A percentile compares a stretch with the other conserved stretches of the same genome.
phyloP scores from a whole-genome alignment of 805 yeast genomes.

The Teunomyces aglyptinius region DNA sequence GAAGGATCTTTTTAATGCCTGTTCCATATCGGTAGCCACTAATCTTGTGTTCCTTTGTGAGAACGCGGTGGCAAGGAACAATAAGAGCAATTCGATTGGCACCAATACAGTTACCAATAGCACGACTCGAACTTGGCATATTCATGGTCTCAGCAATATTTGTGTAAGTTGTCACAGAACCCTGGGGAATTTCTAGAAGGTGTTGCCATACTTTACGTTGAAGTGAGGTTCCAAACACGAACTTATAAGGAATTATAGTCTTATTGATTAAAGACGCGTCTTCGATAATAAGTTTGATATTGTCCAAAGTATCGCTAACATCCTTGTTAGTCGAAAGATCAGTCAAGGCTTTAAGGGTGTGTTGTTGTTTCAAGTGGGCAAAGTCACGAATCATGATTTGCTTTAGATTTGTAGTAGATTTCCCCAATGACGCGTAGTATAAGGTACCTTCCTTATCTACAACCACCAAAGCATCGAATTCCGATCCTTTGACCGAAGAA shows the following conservation, averaged over 20 bases:
- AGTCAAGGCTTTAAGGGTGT: background rate
- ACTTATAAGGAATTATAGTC: constrained; percentile 19
- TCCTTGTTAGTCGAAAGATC: background rate
- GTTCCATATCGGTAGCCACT: constrained; percentile 42
- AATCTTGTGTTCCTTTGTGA: constrained; percentile 26
- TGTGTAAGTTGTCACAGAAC: constrained; percentile 30
- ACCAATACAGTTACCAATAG: constrained; percentile 41
- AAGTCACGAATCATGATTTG: constrained; percentile 14
- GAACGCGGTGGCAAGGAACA: constrained; percentile 45
- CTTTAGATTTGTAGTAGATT: constrained; percentile 4
- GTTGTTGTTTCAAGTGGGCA: background rate
- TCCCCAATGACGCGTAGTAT: constrained; percentile 21
- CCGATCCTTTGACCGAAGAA: constrained; percentile 8
- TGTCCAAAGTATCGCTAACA: constrained; percentile 9
- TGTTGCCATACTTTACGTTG: constrained; percentile 40
- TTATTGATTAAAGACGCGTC: constrained; percentile 10
- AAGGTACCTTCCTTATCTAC: constrained; percentile 15
- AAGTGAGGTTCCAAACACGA: constrained; percentile 38
- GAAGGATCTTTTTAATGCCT: constrained; percentile 25
- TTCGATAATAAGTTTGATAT: constrained; percentile 9
- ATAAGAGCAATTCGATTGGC: constrained; percentile 38
- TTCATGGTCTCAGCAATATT: constrained; percentile 30
- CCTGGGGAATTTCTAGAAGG: constrained; percentile 21
- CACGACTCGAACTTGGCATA: constrained; percentile 30
- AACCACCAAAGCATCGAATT: constrained; percentile 14